Conservation (phyloP, 495 filamentous ascomycete species). For the Neurospora terricola region DNA sequence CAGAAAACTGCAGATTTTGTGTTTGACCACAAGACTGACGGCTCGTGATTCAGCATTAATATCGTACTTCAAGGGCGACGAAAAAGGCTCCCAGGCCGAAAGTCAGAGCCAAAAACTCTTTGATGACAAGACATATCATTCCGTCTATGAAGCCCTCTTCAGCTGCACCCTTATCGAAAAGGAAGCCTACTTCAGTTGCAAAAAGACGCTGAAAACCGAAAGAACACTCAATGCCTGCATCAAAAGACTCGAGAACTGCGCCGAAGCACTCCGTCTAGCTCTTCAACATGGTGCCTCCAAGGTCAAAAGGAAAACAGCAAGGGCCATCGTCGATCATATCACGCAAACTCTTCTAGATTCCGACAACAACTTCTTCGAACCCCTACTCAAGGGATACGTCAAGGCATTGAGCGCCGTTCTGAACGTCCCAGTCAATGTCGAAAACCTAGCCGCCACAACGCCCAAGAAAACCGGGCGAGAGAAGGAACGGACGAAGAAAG, state of each 20-base stretch:
- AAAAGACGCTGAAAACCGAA: conserved; percentile 33
- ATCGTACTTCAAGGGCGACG: conserved; percentile 14
- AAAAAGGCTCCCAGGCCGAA: conserved; percentile 3
- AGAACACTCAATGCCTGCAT: conserved; percentile 28
- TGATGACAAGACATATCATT: conserved; percentile 69
- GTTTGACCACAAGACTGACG: conserved; percentile 12
- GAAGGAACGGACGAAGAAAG: too few relatives aligned
- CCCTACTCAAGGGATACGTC: conserved; percentile 67
- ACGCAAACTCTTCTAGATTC: conserved; percentile 57
- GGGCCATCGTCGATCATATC: conserved; percentile 71
- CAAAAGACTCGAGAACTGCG: conserved; percentile 56
- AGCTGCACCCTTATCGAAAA: conserved; percentile 56
- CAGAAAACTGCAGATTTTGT: conserved; percentile 44
- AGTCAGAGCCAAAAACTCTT: conserved; percentile 15
- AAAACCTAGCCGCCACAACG: conserved; percentile 65
- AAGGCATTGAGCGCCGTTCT: conserved; percentile 63
- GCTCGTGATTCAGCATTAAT: conserved; percentile 40
- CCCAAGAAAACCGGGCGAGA: too few relatives aligned
- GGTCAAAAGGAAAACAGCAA: conserved; percentile 65
- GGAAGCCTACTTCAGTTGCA: conserved; percentile 44
- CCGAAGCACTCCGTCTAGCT: conserved; percentile 59
- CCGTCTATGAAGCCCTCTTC: conserved; percentile 75
- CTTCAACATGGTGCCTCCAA: conserved; percentile 58
- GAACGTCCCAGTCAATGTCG: conserved; percentile 63
- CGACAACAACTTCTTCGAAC: conserved; percentile 55